These are phyloP conservation scores for Torulaspora maleeae DNA, from an alignment of 805 yeast species.

Conservation along the genomic window DNA sequence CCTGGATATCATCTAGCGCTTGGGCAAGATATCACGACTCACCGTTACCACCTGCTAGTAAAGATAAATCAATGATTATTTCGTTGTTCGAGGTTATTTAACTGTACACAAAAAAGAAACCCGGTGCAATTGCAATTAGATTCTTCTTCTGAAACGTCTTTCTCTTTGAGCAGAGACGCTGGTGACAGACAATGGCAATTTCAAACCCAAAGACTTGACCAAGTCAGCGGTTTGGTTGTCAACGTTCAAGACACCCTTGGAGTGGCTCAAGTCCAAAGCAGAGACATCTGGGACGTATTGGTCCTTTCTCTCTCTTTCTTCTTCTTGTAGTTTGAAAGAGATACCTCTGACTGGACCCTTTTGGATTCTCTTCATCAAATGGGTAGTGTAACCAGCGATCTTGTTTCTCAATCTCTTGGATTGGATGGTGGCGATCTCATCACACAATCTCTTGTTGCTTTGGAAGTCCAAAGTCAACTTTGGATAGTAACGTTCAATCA, in stretches of 20 bases:
- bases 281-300: conserved; percentile 99
- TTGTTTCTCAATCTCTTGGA: conserved; percentile 99
- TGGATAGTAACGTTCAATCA: conserved; percentile 99
- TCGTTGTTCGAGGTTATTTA: conserved; percentile 20
- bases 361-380: conserved; percentile 99
- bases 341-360: conserved; percentile 99
- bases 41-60: conserved; percentile 1
- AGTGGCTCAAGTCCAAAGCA: conserved; percentile 96
- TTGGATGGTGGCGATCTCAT: conserved; percentile 97
- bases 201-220: conserved; percentile 90
- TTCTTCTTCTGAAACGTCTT: conserved; percentile 91
- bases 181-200: conserved; percentile 79
- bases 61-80: conserved; percentile 13
- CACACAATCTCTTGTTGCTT: conserved; percentile 99
- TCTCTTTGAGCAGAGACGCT: conserved; percentile 85
- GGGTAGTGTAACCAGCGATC: conserved; percentile 99
- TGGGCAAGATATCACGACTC: background rate
- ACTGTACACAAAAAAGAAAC: conserved; percentile 23
- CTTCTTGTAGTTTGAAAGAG: conserved; percentile 99
- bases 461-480: conserved; percentile 98
- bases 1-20: conserved; percentile 31
- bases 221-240: conserved; percentile 95
- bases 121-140: conserved; percentile 40
- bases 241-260: conserved; percentile 93
- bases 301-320: conserved; percentile 99